Conservation (phyloP, 192 early-diverging fungal species). For the Coemansia sp. region DNA sequence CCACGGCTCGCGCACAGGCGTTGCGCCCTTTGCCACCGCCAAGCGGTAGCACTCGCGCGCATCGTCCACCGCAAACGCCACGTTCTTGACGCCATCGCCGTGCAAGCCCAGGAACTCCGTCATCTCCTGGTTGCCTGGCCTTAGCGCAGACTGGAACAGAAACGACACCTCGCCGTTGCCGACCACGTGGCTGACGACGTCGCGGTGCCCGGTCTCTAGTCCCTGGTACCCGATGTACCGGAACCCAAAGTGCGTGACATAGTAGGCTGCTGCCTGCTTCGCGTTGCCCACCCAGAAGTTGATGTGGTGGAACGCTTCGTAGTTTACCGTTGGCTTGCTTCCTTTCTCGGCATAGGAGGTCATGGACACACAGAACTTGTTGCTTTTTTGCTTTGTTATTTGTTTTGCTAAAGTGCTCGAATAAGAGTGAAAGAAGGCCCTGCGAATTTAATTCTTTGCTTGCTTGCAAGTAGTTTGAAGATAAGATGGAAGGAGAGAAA, state of each 20-base stretch:
- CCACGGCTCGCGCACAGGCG: conserved; percentile 72
- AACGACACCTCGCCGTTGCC: conserved; percentile 77
- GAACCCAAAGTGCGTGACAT: conserved; percentile 92
- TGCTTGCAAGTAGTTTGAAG: too few species aligned
- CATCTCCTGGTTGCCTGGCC: conserved; percentile 73
- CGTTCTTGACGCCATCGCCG: conserved; percentile 95
- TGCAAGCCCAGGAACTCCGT: conserved; percentile 69
- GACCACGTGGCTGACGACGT: conserved; percentile 86
- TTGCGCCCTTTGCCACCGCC: conserved; percentile 85
- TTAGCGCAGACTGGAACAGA: conserved; percentile 89
- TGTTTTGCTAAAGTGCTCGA: too few species aligned
- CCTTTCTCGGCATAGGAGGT: conserved; percentile 65
- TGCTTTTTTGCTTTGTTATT: not conserved
- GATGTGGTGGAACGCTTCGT: conserved; percentile 76
- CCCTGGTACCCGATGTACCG: conserved; percentile 90
- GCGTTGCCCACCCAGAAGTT: conserved; percentile 90
- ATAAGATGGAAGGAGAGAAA: too few species aligned
- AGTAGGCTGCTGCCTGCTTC: conserved; percentile 94
- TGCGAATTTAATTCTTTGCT: too few species aligned
- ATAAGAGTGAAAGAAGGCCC: too few species aligned
- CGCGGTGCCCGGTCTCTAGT: conserved; percentile 89
- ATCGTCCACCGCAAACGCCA: conserved; percentile 91
- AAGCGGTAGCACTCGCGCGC: conserved; percentile 73
- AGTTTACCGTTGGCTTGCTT: conserved; percentile 61
- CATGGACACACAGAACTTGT: conserved; percentile 42